Percentiles rank a stretch among this genome's conserved stretches.
Conservation (phyloP, 331 rosid species). For the Malus hybrid region DNA sequence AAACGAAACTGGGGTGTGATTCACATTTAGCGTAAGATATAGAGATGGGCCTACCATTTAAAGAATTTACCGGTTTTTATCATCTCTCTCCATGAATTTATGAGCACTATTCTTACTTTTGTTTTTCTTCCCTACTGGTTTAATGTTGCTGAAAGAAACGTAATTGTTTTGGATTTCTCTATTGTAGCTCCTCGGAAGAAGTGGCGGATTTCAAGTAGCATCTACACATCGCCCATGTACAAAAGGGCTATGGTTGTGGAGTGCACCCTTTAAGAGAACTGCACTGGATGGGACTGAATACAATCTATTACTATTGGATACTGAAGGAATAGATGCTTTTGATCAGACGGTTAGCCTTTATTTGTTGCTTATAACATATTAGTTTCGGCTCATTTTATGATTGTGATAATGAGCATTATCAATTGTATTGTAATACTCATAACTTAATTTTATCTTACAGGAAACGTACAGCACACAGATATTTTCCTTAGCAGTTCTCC, state of each 20-base stretch:
- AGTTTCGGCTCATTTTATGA: background rate
- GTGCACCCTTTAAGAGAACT: constrained; percentile 73
- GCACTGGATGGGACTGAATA: constrained; percentile 92
- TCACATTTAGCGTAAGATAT: background rate
- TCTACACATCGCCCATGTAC: constrained; percentile 91
- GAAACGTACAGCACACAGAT: constrained; percentile 93
- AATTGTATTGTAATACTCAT: background rate
- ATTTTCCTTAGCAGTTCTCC: constrained; percentile 78
- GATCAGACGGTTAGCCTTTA: constrained; percentile 79
- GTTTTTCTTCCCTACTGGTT: background rate
- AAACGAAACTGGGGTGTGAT: background rate
- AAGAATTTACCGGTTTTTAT: background rate
- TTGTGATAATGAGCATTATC: background rate
- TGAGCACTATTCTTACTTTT: background rate
- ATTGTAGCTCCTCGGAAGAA: constrained; percentile 75
- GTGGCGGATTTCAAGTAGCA: constrained; percentile 57
- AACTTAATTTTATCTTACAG: constrained; percentile 23
- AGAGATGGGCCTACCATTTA: background rate
- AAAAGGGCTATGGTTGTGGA: constrained; percentile 94
- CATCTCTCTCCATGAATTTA: background rate
- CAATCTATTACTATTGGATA: constrained; percentile 73
- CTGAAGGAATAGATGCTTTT: constrained; percentile 95
- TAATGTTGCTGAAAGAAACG: background rate
- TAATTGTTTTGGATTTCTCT: background rate
- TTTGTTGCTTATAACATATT: background rate